Conservation (phyloP, 306 rosid genomes). For the Citrullus colocynthis region DNA sequence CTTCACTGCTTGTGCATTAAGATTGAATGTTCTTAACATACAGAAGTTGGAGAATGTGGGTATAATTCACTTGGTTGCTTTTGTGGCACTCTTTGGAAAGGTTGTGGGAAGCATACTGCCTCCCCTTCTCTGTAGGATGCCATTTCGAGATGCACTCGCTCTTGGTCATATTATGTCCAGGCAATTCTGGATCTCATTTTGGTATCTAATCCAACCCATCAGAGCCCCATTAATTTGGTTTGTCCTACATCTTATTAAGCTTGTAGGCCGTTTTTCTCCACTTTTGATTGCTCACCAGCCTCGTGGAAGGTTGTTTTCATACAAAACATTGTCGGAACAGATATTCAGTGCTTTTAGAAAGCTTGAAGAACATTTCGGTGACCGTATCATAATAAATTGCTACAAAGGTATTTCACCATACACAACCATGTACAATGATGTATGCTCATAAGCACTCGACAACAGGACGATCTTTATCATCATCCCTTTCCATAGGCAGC, state of each 20-base stretch:
- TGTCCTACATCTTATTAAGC: conserved; percentile 44
- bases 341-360: conserved; percentile 36
- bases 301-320: conserved; percentile 1
- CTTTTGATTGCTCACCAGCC: conserved; percentile 33
- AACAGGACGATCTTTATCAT: conserved; percentile 43
- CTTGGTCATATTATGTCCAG: conserved; percentile 38
- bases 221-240: conserved; percentile 25
- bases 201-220: conserved; percentile 40
- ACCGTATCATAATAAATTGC: conserved; percentile 22
- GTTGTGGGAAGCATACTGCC: conserved; percentile 36
- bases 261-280: conserved; percentile 36
- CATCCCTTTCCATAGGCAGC: conserved; percentile 45
- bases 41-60: conserved; percentile 4
- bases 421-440: conserved; percentile 70
- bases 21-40: neutral
- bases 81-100: conserved; percentile 1
- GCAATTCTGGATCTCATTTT: conserved; percentile 42
- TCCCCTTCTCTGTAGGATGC: conserved; percentile 43
- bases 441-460: conserved; percentile 57
- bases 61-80: neutral
- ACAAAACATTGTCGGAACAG: conserved; percentile 19
- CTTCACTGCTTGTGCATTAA: conserved; percentile 14
- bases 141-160: conserved; percentile 43
- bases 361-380: conserved; percentile 17
- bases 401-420: conserved; percentile 52